Evolutionary conservation across 805 yeast genomes (phyloP), one percentile per base, ranked within the genome.

Genomic region (Cyberlindnera meyerae): DNA sequence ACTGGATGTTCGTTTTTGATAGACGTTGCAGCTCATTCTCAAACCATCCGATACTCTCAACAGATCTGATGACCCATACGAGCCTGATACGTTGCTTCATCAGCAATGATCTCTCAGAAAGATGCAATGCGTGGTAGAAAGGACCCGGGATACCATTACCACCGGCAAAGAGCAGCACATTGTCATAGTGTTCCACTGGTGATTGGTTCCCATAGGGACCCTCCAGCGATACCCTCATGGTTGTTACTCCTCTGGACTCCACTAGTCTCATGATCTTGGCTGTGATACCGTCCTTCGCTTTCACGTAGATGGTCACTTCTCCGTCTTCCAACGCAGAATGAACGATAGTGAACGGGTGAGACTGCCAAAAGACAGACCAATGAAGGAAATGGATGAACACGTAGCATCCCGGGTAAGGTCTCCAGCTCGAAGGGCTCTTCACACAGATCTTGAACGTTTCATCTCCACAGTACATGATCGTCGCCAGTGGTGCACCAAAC

Each of bases 271-370:
- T 33, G 11, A 40, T 28, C 15, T 36, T 36, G 6, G 28, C 14
- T 11, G 85, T 77, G 35, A 75, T 54, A 44, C 86, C 87, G 8
- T 66, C 66, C 51, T 75, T 75, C 22, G 66, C 70, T 48, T 71
- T 73, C 48, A 73, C 64, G 45, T 62, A 67, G 30, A 72, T 59
- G 5, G 64, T 60, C 8, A 75, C 52, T 34, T 59, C 58, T 43
- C 62, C 61, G 29, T 61, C 60, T 34, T 61, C 60, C 6, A 60
- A 56, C 4, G 54, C 55, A 4, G 70, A 58, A 36, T 68, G 68
- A 24, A 73, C 62, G 7, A 73, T 60, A 2, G 89, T 78, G 60
- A 83, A 81, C 4, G 89, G 89, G 54, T 82, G 87, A 4, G 80
- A 74, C 53, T 82, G 85, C 77, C 79, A 79, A 53, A 79, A 75